Conservation (phyloP, 2,329 filamentous ascomycete genomes). For the Xylaria sp. region DNA sequence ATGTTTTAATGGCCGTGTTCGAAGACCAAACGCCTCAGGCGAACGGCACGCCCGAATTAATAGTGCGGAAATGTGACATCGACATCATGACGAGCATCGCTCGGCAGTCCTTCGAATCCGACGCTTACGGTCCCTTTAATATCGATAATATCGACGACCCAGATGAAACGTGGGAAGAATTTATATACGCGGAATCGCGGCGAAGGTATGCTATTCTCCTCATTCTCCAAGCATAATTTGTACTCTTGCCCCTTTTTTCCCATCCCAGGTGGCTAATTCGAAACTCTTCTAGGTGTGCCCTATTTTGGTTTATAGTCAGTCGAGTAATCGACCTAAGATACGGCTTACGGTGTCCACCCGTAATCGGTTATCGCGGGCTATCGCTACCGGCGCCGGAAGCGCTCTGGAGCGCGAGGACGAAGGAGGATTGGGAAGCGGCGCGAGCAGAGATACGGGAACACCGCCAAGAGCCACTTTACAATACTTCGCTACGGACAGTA, state of each 20-base stretch:
- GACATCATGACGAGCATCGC: slow-evolving; percentile 10
- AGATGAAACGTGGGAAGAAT: slow-evolving; percentile 43
- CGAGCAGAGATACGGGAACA: slow-evolving; percentile 27
- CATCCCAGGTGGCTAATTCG: slow-evolving; percentile 11
- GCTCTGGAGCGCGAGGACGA: slow-evolving; percentile 42
- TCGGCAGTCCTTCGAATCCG: slow-evolving; percentile 22
- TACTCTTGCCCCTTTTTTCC: not conserved
- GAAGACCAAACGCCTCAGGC: slow-evolving; percentile 21
- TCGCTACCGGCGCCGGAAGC: slow-evolving; percentile 40
- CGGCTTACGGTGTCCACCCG: slow-evolving; percentile 37
- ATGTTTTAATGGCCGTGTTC: slow-evolving; percentile 38
- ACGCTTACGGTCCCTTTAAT: slow-evolving; percentile 35
- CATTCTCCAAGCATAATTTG: no score
- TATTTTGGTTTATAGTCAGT: slow-evolving; percentile 45
- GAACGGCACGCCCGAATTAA: slow-evolving; percentile 33
- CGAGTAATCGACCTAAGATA: slow-evolving; percentile 42
- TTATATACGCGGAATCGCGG: slow-evolving; percentile 42
- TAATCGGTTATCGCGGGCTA: slow-evolving; percentile 40
- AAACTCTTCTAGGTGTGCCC: slow-evolving; percentile 29
- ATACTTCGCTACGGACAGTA: slow-evolving; percentile 34
- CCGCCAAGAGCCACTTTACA: slow-evolving; percentile 2
- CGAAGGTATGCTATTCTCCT: slow-evolving; percentile 36
- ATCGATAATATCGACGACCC: slow-evolving; percentile 36
- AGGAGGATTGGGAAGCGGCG: slow-evolving; percentile 39
- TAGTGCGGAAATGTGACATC: slow-evolving; percentile 27